A percentile compares a stretch with the other conserved stretches of the same genome.
These are phyloP conservation scores for Beauveria sp. DNA, from an alignment of 2,329 filamentous ascomycete genomes.

Conservation along the genomic window DNA sequence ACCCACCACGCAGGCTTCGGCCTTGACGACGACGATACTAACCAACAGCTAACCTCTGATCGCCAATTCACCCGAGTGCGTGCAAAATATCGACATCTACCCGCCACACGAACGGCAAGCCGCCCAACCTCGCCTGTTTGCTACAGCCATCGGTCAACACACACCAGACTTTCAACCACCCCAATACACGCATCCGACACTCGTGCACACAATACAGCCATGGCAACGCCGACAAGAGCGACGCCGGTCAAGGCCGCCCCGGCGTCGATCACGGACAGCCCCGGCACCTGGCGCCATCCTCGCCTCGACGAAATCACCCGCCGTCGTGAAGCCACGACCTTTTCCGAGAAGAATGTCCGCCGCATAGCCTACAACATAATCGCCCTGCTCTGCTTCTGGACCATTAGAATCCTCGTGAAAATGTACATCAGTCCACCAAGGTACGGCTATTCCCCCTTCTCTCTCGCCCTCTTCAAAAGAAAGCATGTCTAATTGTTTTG, in stretches of 20 bases:
- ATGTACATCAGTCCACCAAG: slow-evolving; percentile 29
- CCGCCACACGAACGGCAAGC: not conserved
- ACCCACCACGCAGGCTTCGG: slow-evolving; percentile 6
- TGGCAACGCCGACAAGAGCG: slow-evolving; percentile 25
- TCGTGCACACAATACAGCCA: slow-evolving; percentile 11
- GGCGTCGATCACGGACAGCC: slow-evolving; percentile 38
- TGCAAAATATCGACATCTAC: not conserved
- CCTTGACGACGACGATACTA: slow-evolving; percentile 10
- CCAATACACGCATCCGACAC: slow-evolving; percentile 3
- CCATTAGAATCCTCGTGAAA: slow-evolving; percentile 26
- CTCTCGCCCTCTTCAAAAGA: not conserved
- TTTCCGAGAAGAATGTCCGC: slow-evolving; percentile 68
- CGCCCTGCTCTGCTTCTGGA: slow-evolving; percentile 34
- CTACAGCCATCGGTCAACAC: not conserved
- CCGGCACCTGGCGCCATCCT: slow-evolving; percentile 87
- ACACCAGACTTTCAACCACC: slow-evolving; percentile 12
- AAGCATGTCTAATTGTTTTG: not conserved
- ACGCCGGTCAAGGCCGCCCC: slow-evolving; percentile 36
- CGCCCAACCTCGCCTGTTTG: not conserved
- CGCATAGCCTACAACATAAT: slow-evolving; percentile 60
- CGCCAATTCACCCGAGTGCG: not conserved
- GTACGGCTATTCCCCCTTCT: slow-evolving; percentile 25
- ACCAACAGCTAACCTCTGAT: not conserved
- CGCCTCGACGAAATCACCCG: slow-evolving; percentile 78
- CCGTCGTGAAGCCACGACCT: slow-evolving; percentile 69